These are phyloP conservation scores for Globisporangium recalcitrans DNA, from an alignment of 352 stramenopile species.

Conservation along the genomic window DNA sequence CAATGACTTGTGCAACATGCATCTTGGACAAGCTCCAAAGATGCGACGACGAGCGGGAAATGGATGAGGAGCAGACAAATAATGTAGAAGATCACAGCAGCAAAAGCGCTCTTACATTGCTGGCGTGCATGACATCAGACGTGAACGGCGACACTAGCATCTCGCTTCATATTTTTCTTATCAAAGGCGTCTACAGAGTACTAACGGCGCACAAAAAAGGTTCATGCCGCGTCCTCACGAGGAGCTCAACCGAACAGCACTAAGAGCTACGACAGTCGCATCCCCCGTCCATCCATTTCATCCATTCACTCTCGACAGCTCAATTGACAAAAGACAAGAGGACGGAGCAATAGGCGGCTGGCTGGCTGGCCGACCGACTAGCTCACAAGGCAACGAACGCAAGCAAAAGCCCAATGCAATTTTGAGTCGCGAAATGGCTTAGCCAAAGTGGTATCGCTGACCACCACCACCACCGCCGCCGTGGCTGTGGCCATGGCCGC, in stretches of 20 bases:
- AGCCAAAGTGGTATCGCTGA: slow-evolving; percentile 82
- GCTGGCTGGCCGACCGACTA: neutral
- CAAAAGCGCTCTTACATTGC: too few relatives aligned
- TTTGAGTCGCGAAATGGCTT: slow-evolving; percentile 14
- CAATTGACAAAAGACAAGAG: neutral
- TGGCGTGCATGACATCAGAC: too few relatives aligned
- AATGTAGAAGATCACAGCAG: neutral
- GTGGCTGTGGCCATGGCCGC: slow-evolving; percentile 28
- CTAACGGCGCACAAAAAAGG: slow-evolving; percentile 12
- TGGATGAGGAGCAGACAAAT: neutral
- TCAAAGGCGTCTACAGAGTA: slow-evolving; percentile 16
- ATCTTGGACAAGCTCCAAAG: neutral
- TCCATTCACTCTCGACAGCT: neutral
- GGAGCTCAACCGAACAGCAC: neutral
- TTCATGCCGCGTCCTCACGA: neutral
- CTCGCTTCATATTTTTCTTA: slow-evolving; percentile 11
- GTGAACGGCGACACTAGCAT: slow-evolving; percentile 5
- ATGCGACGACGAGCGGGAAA: neutral
- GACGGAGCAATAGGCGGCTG: neutral
- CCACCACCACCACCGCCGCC: slow-evolving; percentile 31
- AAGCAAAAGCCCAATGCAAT: slow-evolving; percentile 6
- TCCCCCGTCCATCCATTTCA: neutral
- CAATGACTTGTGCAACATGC: neutral
- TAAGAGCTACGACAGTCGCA: neutral
- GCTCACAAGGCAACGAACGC: neutral